Conservation (phyloP, 202 grass and related monocot genomes). For the Sporobolus alterniflorus region DNA sequence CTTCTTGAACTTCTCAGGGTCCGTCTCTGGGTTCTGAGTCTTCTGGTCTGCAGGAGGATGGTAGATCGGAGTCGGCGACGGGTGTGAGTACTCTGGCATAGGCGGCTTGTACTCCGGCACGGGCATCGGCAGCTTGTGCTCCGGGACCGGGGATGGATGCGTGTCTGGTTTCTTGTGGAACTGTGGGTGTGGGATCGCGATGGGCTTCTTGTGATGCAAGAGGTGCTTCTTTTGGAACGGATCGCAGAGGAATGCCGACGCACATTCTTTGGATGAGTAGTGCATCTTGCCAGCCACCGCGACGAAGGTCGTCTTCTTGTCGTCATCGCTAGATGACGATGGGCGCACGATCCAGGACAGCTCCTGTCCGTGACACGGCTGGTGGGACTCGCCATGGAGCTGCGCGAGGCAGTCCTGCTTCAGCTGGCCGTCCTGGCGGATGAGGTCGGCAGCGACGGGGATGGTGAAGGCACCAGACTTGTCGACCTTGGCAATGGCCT, state of each 20-base stretch:
- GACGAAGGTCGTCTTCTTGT: constrained; percentile 8
- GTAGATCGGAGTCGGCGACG: constrained; percentile 30
- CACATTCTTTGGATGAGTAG: constrained; percentile 36
- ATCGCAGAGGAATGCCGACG: constrained; percentile 42
- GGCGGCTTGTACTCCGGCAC: constrained; percentile 17
- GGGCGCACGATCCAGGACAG: constrained; percentile 27
- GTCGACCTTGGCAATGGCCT: constrained; percentile 36
- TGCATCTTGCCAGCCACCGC: constrained; percentile 29
- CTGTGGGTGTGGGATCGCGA: constrained; percentile 1
- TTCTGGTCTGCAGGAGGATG: constrained; percentile 34
- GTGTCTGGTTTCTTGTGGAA: constrained; percentile 20
- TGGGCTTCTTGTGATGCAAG: background rate
- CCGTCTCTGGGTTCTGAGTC: constrained; percentile 8
- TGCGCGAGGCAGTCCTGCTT: constrained; percentile 46
- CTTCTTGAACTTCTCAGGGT: constrained; percentile 42
- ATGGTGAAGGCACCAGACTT: constrained; percentile 52
- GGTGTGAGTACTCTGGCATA: background rate
- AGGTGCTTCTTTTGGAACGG: constrained; percentile 43
- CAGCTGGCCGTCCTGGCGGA: constrained; percentile 42
- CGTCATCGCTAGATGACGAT: background rate
- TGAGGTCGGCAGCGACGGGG: constrained; percentile 35
- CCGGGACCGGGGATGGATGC: constrained; percentile 36
- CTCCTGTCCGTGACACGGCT: constrained; percentile 36
- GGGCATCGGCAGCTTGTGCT: constrained; percentile 1
- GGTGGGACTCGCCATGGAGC: constrained; percentile 35